A percentile compares a stretch with the other conserved stretches of the same genome.
phyloP scores from a whole-genome alignment of 495 filamentous ascomycete species.

The Cladorrhinum samala region DNA sequence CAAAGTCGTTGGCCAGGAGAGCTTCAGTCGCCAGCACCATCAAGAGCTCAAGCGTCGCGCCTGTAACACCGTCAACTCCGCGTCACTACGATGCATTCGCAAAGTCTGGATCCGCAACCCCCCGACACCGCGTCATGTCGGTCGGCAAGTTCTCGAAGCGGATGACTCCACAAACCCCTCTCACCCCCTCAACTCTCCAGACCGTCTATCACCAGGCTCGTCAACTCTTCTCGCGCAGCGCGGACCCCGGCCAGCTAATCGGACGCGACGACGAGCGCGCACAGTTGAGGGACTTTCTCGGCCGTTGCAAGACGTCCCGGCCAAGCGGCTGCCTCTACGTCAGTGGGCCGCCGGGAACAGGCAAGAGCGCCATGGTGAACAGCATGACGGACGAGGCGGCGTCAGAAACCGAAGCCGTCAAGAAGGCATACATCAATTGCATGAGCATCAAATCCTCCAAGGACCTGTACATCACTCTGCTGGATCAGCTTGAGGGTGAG shows the following conservation, averaged over 20 bases:
- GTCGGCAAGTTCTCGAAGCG: slow-evolving; percentile 46
- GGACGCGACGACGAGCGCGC: slow-evolving; percentile 76
- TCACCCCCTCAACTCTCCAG: slow-evolving; percentile 55
- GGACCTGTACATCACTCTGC: slow-evolving; percentile 71
- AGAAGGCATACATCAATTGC: slow-evolving; percentile 82
- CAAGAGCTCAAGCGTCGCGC: slow-evolving; percentile 22
- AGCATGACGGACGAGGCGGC: slow-evolving; percentile 61
- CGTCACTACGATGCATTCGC: slow-evolving; percentile 49
- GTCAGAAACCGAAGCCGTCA: slow-evolving; percentile 44
- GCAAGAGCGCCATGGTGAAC: slow-evolving; percentile 87
- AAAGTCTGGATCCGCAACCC: slow-evolving; percentile 37
- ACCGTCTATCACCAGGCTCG: slow-evolving; percentile 82
- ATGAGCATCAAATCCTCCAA: slow-evolving; percentile 84
- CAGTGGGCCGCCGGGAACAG: slow-evolving; percentile 91
- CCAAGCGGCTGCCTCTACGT: slow-evolving; percentile 88
- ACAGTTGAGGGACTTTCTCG: slow-evolving; percentile 64
- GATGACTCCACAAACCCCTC: slow-evolving; percentile 53
- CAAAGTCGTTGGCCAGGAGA: slow-evolving; percentile 15
- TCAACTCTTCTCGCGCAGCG: slow-evolving; percentile 76
- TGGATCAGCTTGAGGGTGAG: slow-evolving; percentile 45
- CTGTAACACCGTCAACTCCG: slow-evolving; percentile 61
- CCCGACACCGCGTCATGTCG: slow-evolving; percentile 45
- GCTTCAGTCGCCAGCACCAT: slow-evolving; percentile 12
- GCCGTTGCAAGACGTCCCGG: slow-evolving; percentile 50
- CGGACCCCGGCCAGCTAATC: slow-evolving; percentile 67